These are phyloP conservation scores for Lasiosphaeris hirsuta DNA, from an alignment of 495 filamentous ascomycete species.

Conservation along the genomic window DNA sequence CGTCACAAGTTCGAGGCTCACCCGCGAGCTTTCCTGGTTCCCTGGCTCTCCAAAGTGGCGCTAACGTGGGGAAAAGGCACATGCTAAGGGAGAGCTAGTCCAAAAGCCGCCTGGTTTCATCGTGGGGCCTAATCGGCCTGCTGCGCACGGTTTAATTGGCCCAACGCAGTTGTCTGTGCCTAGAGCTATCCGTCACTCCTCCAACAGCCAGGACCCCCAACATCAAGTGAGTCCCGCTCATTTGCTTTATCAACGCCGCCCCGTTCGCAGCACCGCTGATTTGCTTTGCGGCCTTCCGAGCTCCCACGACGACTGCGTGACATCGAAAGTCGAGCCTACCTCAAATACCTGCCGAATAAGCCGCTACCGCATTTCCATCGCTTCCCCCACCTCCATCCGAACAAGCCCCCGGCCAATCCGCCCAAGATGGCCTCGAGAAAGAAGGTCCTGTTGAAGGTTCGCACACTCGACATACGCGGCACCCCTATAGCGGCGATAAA, in stretches of 20 bases:
- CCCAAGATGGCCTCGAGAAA: slow-evolving; percentile 82
- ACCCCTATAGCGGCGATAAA: background rate
- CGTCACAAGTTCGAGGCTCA: too few relatives aligned
- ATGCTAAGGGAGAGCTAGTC: slow-evolving; percentile 1
- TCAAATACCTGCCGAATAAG: background rate
- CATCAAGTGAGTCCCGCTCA: slow-evolving; percentile 15
- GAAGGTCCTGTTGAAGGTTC: slow-evolving; percentile 96
- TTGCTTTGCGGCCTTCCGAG: slow-evolving; percentile 5
- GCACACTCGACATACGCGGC: slow-evolving; percentile 2
- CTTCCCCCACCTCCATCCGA: slow-evolving; percentile 14
- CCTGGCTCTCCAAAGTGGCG: too few relatives aligned
- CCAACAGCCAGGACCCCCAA: slow-evolving; percentile 20
- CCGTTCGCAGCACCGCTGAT: slow-evolving; percentile 3
- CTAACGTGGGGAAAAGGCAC: too few relatives aligned
- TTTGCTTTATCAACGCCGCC: slow-evolving; percentile 16
- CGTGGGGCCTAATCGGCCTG: slow-evolving; percentile 10
- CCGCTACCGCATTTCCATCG: background rate
- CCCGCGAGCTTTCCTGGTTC: too few relatives aligned
- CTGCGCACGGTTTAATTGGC: slow-evolving; percentile 15
- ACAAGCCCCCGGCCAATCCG: background rate
- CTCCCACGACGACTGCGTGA: background rate
- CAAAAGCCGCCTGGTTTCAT: slow-evolving; percentile 13
- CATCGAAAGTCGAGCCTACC: slow-evolving; percentile 1
- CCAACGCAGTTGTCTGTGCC: slow-evolving; percentile 3
- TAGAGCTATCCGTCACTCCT: slow-evolving; percentile 23